Evolutionary conservation across 164 flowering plant genomes (phyloP).

Genomic region (Piper betle): DNA sequence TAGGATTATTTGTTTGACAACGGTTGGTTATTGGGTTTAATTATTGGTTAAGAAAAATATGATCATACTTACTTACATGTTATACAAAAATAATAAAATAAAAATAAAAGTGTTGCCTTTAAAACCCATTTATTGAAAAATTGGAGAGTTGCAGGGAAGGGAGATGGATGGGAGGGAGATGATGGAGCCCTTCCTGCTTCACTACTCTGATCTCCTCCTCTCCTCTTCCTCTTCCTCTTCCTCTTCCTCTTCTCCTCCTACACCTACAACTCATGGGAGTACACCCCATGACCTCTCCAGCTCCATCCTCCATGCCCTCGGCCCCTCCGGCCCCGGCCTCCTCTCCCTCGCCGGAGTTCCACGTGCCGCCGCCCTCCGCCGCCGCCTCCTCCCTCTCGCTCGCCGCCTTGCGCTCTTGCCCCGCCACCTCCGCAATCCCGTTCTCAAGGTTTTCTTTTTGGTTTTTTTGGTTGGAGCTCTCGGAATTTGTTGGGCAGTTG

Average conservation of each 20-base stretch:
- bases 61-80: too few relatives aligned
- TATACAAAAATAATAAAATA: too few relatives aligned
- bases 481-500: neutral
- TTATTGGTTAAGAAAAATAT: too few relatives aligned
- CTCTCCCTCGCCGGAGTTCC: constrained; percentile 52
- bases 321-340: constrained; percentile 77
- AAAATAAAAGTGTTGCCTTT: too few relatives aligned
- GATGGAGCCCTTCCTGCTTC: constrained; percentile 33
- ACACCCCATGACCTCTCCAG: constrained; percentile 24
- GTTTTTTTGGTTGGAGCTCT: neutral
- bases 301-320: constrained; percentile 52
- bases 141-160: neutral
- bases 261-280: constrained; percentile 1
- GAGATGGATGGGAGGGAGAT: constrained; percentile 16
- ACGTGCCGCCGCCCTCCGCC: constrained; percentile 34
- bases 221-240: constrained; percentile 19
- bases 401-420: constrained; percentile 59
- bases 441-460: constrained; percentile 43
- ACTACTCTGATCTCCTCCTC: constrained; percentile 40
- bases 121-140: too few relatives aligned
- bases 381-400: constrained; percentile 51
- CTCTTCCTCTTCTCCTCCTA: constrained; percentile 4
- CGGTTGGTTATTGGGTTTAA: too few relatives aligned
- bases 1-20: too few relatives aligned
- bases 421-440: constrained; percentile 32